Base-by-base conservation (phyloP, 108 stramenopile genomes). In the Fragilaria crotonensis region DNA sequence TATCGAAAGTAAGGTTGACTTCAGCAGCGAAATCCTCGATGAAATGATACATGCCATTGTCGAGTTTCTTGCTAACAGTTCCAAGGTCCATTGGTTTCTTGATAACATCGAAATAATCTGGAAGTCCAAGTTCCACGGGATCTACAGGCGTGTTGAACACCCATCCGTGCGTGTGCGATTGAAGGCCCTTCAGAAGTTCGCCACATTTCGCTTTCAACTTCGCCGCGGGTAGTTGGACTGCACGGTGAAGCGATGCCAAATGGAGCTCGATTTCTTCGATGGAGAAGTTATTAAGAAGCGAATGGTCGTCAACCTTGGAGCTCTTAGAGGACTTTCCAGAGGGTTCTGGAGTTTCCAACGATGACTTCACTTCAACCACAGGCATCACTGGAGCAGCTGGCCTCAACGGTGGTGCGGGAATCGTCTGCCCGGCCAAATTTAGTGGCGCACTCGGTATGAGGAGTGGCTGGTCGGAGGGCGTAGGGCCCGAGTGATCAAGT, bases 11-110 rank as follows among this genome's bases (percentile, higher is more conserved):
- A 4, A 99, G 79, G 32, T 70, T 68, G 9, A 95, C 91, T 62
- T 97, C 95, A 2, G 76, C 71, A 30, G 79, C 65, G 57, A 97
- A 95, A 25, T 89, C 83, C 36, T 93, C 84, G 30, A 95, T 76
- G 2, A 73, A 60, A 31, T 90, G 87, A 70, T 96, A 97, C 3
- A 62, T 72, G 5, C 87, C 85, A 53, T 46, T 73, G 21, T 96
- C 96, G 0, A 97, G 58, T 48, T 77, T 78, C 52, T 91, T 93
- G 51, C 81, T 78, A 25, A 95, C 76, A 0, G 94, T 97, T 20
- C 95, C 94, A 30, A 99, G 77, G 74, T 99, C 98, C 96, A 98
- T 98, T 2, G 97, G 96, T 51, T 91, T 79, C 59, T 94, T 96
- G 52, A 95, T 94, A 26, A 90, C 71, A 3, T 89, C 83, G 68